A percentile compares a stretch with the other conserved stretches of the same genome.
Conservation (phyloP, 306 rosid genomes). For the Astragalus membranaceus region DNA sequence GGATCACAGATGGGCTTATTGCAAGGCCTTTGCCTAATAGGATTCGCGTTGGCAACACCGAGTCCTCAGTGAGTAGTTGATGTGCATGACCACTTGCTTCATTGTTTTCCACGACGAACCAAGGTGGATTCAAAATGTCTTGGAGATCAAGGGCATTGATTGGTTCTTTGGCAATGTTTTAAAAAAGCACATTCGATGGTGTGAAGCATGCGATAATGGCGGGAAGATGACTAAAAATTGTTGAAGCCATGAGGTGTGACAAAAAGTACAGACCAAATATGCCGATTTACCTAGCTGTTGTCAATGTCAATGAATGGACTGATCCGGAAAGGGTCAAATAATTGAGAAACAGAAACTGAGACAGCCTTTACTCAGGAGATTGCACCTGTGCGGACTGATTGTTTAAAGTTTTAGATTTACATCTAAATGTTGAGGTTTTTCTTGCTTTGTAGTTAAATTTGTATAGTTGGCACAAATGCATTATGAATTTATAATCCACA, state of each 20-base stretch:
- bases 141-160: conserved; percentile 8
- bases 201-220: conserved; percentile 13
- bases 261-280: not conserved
- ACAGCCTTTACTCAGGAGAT: not conserved
- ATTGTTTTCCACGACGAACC: not conserved
- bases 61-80: conserved; percentile 26
- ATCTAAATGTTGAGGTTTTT: not conserved
- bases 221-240: not conserved
- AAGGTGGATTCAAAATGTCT: not conserved
- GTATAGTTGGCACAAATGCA: conserved; percentile 6
- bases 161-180: conserved; percentile 11
- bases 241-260: conserved; percentile 18
- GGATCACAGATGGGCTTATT: conserved; percentile 77
- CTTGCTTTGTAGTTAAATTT: not conserved
- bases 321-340: not conserved
- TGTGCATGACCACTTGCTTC: conserved; percentile 12
- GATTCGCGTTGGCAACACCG: conserved; percentile 32
- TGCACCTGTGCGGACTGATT: not conserved
- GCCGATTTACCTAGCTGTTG: not conserved
- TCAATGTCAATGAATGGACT: not conserved
- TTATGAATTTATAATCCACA: not conserved
- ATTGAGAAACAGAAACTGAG: conserved; percentile 2
- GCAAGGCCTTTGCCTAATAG: conserved; percentile 80
- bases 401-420: not conserved
- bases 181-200: not conserved